Conservation (phyloP, 1,284 basidiomycete genomes). For the Trametes pubescens region DNA sequence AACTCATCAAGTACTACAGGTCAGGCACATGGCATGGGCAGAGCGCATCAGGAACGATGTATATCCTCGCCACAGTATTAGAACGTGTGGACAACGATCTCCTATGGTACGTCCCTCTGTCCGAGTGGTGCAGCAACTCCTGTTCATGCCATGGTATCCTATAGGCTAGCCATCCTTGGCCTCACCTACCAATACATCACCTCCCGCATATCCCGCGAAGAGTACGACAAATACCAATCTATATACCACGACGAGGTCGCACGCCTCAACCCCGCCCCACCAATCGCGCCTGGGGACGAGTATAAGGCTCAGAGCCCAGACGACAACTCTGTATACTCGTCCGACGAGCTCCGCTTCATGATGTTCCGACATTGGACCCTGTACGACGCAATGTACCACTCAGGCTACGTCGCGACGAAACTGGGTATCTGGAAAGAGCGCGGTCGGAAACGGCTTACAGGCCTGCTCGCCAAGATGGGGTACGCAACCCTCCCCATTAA, state of each 20-base stretch:
- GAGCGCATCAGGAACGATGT: conserved; percentile 89
- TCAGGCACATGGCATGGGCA: conserved; percentile 90
- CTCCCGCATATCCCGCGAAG: conserved; percentile 85
- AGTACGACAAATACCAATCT: conserved; percentile 84
- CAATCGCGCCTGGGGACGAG: conserved; percentile 47
- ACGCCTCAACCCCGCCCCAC: conserved; percentile 78
- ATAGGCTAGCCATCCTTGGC: conserved; percentile 93
- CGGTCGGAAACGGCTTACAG: conserved; percentile 88
- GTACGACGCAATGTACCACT: conserved; percentile 98
- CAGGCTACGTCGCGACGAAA: conserved; percentile 94
- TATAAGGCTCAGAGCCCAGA: conserved; percentile 72
- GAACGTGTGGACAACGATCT: conserved; percentile 94
- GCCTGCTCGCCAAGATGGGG: conserved; percentile 99
- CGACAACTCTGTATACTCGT: conserved; percentile 80
- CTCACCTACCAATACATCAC: conserved; percentile 93
- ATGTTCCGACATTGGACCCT: conserved; percentile 98
- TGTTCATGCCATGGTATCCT: conserved; percentile 7
- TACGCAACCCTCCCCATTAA: conserved; percentile 48
- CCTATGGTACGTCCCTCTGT: conserved; percentile 71
- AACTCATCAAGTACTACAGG: conserved; percentile 85
- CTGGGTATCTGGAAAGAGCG: conserved; percentile 97
- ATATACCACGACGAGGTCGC: conserved; percentile 91
- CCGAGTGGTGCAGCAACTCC: neutral
- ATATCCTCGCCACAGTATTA: conserved; percentile 88
- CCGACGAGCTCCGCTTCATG: conserved; percentile 92